Percentiles rank a stretch among this genome's conserved stretches.
Evolutionary conservation across 495 filamentous ascomycete species (phyloP).

Genomic region (Hypoxylon intermedium): DNA sequence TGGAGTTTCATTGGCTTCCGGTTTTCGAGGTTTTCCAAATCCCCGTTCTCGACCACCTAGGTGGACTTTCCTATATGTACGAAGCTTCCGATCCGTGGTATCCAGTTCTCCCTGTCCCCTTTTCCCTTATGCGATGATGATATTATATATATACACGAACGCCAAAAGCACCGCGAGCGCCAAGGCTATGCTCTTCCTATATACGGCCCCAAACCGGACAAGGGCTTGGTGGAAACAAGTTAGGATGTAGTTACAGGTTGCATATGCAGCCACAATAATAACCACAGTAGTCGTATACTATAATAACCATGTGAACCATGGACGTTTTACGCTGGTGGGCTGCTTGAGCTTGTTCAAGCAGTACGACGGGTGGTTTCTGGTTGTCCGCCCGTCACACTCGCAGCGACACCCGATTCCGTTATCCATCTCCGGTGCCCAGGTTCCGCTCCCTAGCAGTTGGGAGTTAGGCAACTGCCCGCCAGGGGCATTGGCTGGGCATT

Average conservation of each 20-base stretch:
- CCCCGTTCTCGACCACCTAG: slow-evolving; percentile 5
- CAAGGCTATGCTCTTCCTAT: slow-evolving; percentile 33
- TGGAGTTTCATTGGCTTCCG: neutral
- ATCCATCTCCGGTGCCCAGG: slow-evolving; percentile 38
- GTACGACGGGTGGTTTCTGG: slow-evolving; percentile 26
- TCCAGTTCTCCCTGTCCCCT: slow-evolving; percentile 25
- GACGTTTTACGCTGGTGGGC: slow-evolving; percentile 33
- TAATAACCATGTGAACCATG: slow-evolving; percentile 38
- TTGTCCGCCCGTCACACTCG: slow-evolving; percentile 35
- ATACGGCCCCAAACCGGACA: slow-evolving; percentile 19
- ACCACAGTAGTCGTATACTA: slow-evolving; percentile 13
- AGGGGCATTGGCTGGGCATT: slow-evolving; percentile 42
- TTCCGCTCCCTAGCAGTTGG: slow-evolving; percentile 23
- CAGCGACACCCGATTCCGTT: slow-evolving; percentile 44
- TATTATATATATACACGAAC: slow-evolving; percentile 36
- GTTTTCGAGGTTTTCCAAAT: slow-evolving; percentile 10
- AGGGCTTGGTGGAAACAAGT: slow-evolving; percentile 4
- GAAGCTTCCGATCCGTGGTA: slow-evolving; percentile 26
- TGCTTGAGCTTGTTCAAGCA: slow-evolving; percentile 43
- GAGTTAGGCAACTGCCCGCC: slow-evolving; percentile 40
- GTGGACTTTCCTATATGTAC: slow-evolving; percentile 18
- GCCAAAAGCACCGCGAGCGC: slow-evolving; percentile 34
- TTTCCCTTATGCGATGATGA: slow-evolving; percentile 23
- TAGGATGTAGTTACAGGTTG: slow-evolving; percentile 21
- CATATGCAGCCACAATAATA: slow-evolving; percentile 17